Evolutionary conservation across 208 protist species (phyloP).

Genomic region (Trypanosoma conorhini): DNA sequence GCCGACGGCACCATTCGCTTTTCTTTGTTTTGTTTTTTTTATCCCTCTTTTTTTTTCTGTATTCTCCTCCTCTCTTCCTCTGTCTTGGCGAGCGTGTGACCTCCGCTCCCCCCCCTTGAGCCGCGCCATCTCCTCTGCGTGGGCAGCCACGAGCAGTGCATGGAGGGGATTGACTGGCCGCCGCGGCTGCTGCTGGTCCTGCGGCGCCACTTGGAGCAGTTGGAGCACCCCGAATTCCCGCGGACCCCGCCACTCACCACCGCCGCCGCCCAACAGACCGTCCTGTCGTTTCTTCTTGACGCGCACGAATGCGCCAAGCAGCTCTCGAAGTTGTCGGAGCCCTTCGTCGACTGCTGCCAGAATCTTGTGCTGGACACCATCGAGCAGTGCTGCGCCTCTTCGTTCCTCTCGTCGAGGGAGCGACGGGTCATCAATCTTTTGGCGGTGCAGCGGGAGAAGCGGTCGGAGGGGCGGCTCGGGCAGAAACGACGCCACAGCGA

Average conservation of each 20-base stretch:
- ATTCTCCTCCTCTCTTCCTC: not conserved
- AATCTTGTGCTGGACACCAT: conserved; percentile 65
- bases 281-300: conserved; percentile 60
- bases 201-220: conserved; percentile 43
- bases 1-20: not conserved
- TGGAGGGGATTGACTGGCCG: conserved; percentile 51
- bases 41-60: conserved; percentile 5
- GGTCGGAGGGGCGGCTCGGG: conserved; percentile 13
- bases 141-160: not conserved
- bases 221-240: conserved; percentile 58
- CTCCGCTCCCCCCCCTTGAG: not conserved
- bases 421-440: conserved; percentile 35
- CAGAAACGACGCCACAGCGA: conserved; percentile 17
- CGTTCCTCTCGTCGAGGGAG: conserved; percentile 65
- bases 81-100: not conserved
- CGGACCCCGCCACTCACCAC: conserved; percentile 45
- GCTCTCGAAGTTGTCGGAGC: conserved; percentile 24
- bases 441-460: conserved; percentile 34
- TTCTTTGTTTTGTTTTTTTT: conserved; percentile 17
- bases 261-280: conserved; percentile 24
- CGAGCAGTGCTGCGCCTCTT: conserved; percentile 69
- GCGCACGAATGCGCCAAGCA: conserved; percentile 27
- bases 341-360: conserved; percentile 45
- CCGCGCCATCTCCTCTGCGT: not conserved
- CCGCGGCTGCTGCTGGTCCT: conserved; percentile 45